These are phyloP conservation scores for Penicillium coffeae DNA, from an alignment of 495 filamentous ascomycete genomes.

Conservation along the genomic window DNA sequence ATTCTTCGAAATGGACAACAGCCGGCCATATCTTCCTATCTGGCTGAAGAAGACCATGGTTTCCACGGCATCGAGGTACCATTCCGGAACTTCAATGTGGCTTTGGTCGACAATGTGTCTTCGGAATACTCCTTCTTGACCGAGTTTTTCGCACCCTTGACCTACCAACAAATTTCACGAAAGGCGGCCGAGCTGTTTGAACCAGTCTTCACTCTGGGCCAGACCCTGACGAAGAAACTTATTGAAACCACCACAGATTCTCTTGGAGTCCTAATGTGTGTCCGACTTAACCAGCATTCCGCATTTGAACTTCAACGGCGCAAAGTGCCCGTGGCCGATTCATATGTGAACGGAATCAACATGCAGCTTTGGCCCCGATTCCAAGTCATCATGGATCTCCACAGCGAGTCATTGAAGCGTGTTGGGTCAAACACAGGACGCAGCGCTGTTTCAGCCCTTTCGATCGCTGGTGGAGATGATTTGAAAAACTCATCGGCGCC, in stretches of 20 bases:
- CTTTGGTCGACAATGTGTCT: conserved; percentile 89
- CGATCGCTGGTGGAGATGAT: conserved; percentile 53
- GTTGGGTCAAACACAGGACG: conserved; percentile 50
- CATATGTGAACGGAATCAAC: conserved; percentile 88
- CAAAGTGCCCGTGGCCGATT: conserved; percentile 81
- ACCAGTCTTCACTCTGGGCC: conserved; percentile 76
- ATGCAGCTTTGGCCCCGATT: conserved; percentile 97
- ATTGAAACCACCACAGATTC: conserved; percentile 74
- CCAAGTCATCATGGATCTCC: conserved; percentile 88
- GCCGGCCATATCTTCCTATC: conserved; percentile 70
- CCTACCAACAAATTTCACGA: conserved; percentile 53
- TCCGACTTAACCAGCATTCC: conserved; percentile 89
- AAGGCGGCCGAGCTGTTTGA: conserved; percentile 80
- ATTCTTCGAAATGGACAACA: conserved; percentile 66
- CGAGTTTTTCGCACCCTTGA: conserved; percentile 73
- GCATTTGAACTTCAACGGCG: conserved; percentile 91
- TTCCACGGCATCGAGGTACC: conserved; percentile 84
- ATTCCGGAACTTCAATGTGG: conserved; percentile 92
- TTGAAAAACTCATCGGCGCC: conserved; percentile 77
- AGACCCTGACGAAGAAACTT: conserved; percentile 69
- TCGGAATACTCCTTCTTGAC: conserved; percentile 93
- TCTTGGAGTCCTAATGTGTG: conserved; percentile 80
- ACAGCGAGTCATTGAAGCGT: conserved; percentile 76
- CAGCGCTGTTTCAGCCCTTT: conserved; percentile 50
- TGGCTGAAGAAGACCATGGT: conserved; percentile 82